phyloP scores from a whole-genome alignment of 352 stramenopile genomes.

The Thalassiosira livingstoniorum region DNA sequence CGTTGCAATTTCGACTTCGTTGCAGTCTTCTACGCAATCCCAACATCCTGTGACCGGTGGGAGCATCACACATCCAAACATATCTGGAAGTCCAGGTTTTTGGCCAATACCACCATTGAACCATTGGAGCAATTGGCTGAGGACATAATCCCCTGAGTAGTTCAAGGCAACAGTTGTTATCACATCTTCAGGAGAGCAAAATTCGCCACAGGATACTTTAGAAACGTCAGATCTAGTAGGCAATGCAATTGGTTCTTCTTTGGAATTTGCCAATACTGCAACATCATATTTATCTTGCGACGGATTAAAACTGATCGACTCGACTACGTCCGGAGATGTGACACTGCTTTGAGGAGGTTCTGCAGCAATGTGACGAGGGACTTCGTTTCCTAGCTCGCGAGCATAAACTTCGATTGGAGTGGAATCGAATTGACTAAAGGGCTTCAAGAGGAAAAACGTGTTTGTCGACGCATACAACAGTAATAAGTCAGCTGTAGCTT shows the following conservation, averaged over 20 bases:
- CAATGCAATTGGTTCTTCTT: too few species aligned
- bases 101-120: conserved; percentile 85
- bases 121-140: conserved; percentile 85
- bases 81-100: conserved; percentile 77
- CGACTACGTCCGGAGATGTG: conserved; percentile 15
- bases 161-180: conserved; percentile 79
- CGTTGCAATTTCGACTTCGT: conserved; percentile 60
- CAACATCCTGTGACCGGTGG: conserved; percentile 79
- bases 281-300: too few species aligned
- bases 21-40: conserved; percentile 49
- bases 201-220: conserved; percentile 9
- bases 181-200: conserved; percentile 83
- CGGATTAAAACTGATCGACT: too few species aligned
- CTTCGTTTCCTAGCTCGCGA: conserved; percentile 70
- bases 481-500: conserved; percentile 88
- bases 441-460: conserved; percentile 86
- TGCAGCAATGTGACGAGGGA: conserved; percentile 57
- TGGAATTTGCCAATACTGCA: too few species aligned
- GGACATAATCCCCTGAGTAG: conserved; percentile 85
- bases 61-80: conserved; percentile 78
- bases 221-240: too few species aligned
- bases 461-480: conserved; percentile 87
- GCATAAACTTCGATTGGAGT: conserved; percentile 86
- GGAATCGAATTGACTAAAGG: conserved; percentile 79
- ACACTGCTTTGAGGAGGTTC: conserved; percentile 3